Conservation (phyloP, 306 rosid species). For the Casuarina glauca region DNA sequence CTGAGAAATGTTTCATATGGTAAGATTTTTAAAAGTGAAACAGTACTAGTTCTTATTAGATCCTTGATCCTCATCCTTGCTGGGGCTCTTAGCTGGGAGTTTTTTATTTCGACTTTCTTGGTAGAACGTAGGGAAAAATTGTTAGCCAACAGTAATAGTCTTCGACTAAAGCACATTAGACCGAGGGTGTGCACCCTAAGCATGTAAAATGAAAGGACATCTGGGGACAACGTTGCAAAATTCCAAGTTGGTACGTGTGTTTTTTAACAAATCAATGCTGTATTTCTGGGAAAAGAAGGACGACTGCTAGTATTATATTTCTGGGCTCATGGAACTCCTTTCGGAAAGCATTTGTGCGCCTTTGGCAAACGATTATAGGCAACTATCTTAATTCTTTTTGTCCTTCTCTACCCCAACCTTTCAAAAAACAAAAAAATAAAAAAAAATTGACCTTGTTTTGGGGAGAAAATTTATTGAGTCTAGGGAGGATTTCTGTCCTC, state of each 20-base stretch:
- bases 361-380: not conserved
- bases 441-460: not conserved
- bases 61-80: not conserved
- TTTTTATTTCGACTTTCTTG: not conserved
- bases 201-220: not conserved
- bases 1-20: not conserved
- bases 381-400: not conserved
- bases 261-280: not conserved
- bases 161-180: not conserved
- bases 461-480: not conserved
- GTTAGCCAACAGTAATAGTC: not conserved
- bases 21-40: not conserved
- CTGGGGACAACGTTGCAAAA: not conserved
- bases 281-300: not conserved
- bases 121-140: not conserved
- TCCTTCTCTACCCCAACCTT: not conserved
- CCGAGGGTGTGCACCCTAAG: not conserved
- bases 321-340: not conserved
- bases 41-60: not conserved
- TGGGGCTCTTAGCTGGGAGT: not conserved
- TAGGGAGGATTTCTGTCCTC: not conserved
- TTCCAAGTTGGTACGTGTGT: not conserved
- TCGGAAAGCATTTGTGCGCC: not conserved
- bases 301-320: not conserved
- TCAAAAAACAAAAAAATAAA: no score